These are phyloP conservation scores for Corylus americana DNA, from an alignment of 306 rosid genomes.

Conservation along the genomic window DNA sequence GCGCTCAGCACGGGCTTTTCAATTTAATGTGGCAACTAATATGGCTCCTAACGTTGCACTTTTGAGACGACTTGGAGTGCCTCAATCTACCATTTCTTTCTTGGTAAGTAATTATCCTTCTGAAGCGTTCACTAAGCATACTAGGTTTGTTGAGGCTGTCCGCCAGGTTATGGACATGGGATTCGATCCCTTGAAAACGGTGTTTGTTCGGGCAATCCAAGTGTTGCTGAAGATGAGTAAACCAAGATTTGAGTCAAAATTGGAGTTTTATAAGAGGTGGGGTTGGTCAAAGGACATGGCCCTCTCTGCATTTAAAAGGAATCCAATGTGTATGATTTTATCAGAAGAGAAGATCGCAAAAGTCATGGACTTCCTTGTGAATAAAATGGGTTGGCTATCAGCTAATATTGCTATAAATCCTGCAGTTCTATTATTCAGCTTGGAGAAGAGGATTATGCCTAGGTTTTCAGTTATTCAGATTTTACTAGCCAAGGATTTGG, in stretches of 20 bases:
- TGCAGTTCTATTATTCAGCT: conserved; percentile 3
- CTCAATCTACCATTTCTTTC: conserved; percentile 5
- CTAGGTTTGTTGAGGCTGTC: conserved; percentile 8
- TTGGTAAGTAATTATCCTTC: neutral
- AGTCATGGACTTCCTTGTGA: conserved; percentile 25
- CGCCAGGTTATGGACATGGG: conserved; percentile 24
- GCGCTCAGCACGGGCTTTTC: neutral
- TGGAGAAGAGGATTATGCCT: conserved; percentile 34
- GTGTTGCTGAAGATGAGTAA: neutral
- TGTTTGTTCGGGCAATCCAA: conserved; percentile 24
- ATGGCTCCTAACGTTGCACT: conserved; percentile 22
- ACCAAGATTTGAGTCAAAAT: neutral
- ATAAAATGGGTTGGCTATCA: conserved; percentile 21
- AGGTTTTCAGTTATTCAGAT: conserved; percentile 29
- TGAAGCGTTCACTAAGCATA: neutral
- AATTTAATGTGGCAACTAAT: neutral
- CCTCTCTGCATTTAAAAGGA: conserved; percentile 13
- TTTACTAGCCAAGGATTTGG: conserved; percentile 28
- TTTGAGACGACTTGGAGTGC: conserved; percentile 15
- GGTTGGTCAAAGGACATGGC: conserved; percentile 37
- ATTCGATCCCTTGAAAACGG: conserved; percentile 2
- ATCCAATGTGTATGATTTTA: conserved; percentile 22
- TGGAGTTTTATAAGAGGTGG: conserved; percentile 26
- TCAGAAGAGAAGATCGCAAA: conserved; percentile 29
- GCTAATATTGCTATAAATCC: conserved; percentile 12